Base-by-base conservation (phyloP, 768 basidiomycete species). In the Chiua virens region DNA sequence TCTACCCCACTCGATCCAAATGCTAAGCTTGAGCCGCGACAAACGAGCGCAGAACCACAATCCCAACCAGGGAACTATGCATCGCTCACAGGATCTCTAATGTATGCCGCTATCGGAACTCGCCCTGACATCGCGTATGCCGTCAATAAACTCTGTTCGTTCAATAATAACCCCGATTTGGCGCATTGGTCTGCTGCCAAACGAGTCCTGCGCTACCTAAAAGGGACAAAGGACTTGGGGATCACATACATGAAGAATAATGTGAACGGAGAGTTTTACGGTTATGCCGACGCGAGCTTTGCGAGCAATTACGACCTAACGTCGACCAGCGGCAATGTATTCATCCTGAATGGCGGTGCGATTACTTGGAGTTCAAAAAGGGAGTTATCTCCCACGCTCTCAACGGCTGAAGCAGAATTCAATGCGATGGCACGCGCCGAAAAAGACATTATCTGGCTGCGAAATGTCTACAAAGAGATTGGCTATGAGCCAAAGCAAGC, bases 391-490 rank as follows among this genome's bases (percentile, higher is more conserved):
- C 3, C 18, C 0, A 4, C 36, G 0, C 34, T 50, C 0, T 49
- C 28, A 0, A 52, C 54, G 0, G 34, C 45, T 1, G 36, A 60
- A 11, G 40, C 54, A 0, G 53, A 55, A 21, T 62, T 46, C 11
- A 49, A 14, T 3, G 30, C 53, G 0, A 50, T 61, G 32, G 50
- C 51, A 34, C 44, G 1, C 4, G 53, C 57, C 4, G 18, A 15
- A 1, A 10, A 14, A 3, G 38, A 56, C 1, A 46, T 35, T 1
- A 61, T 64, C 0, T 63, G 60, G 38, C 62, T 56, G 0, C 47
- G 54, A 8, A 73, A 60, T 63, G 73, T 75, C 17, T 71, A 6
- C 6, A 20, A 42, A 61, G 75, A 23, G 73, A 60, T 42, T 22
- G 55, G 60, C 66, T 65, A 43, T 54, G 42, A 4, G 40, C 51